Conservation (phyloP, 768 basidiomycete genomes). For the Suillus placidus region DNA sequence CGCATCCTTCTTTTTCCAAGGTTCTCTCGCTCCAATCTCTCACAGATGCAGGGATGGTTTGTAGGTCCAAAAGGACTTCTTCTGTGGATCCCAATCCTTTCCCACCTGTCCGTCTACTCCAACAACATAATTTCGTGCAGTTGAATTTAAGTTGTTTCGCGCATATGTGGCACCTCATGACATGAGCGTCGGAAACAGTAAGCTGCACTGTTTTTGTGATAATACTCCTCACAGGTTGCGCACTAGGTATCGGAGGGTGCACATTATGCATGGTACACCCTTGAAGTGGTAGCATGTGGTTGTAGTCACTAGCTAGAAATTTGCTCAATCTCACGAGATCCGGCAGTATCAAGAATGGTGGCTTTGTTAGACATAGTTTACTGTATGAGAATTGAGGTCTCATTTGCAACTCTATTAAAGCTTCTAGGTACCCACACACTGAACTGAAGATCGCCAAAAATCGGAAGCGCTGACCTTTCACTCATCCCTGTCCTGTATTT, state of each 20-base stretch:
- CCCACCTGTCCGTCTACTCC: neutral
- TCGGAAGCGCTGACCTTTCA: neutral
- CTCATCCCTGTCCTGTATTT: slow-evolving; percentile 38
- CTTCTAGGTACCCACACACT: neutral
- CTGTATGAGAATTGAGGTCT: neutral
- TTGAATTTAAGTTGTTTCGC: neutral
- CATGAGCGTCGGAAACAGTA: neutral
- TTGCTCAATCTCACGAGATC: neutral
- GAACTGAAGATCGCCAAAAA: neutral
- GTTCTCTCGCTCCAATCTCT: neutral
- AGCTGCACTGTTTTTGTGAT: neutral
- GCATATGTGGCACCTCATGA: neutral
- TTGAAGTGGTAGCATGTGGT: neutral
- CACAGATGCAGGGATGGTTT: neutral
- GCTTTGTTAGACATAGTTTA: neutral
- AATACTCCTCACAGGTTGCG: no score
- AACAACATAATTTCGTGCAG: neutral
- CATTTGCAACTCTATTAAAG: neutral
- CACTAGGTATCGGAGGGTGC: no score
- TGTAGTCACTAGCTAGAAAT: neutral
- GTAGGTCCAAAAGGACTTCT: neutral
- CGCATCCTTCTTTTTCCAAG: neutral
- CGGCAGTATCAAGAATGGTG: neutral
- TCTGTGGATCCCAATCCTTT: neutral
- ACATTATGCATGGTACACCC: neutral